Base-by-base conservation (phyloP, 2,329 filamentous ascomycete genomes). In the Nothomitra cinnamomea region DNA sequence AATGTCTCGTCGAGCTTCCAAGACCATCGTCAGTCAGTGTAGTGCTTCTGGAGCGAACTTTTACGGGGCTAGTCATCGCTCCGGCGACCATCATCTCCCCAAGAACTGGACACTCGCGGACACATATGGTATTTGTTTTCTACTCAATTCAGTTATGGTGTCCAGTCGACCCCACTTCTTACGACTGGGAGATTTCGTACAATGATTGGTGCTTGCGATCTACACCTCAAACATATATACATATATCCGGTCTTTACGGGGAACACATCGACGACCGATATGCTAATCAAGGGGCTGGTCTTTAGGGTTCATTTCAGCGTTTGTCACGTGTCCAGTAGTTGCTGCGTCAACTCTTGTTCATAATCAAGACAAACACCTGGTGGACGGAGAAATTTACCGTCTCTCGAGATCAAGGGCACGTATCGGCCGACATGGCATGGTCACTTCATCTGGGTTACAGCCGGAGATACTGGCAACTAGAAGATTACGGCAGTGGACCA, bases 221-320 rank as follows among this genome's bases (percentile, higher is more conserved):
- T 32, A 32, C 28, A 10, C 10, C 28, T 32, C 5, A 10, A 10
- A 32, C 28, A 32, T 32, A 32, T 32, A 32, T 32, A 5, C 10
- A 32, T 32, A 32, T 32, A 4, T 48, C 43, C 12, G n/a, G 10
- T 8, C 22, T 28, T 48, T 21, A 12, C 43, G 7, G n/a, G 19
- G 6, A 5, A 24, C 2, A n/a, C 24, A 15, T 13, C 32, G 28
- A 12, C 17, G 6, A 13, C 28, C 28, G 4, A 3, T 4, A 17
- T 17, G 45, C 45, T 49, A 35, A 49, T 19, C 7, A 35, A 5
- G 25, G 19, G 45, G 24, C 13, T 35, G 28, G 10, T 32, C 32
- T 17, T n/a, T 35, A 49, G 45, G 25, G 45, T 49, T 49, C n/a
- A 49, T 49, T 35, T 49, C 45, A 6, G 45, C n/a, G n/a, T 49